Evolutionary conservation across 441 rosid species (phyloP).

Genomic region (Oxalis stricta): DNA sequence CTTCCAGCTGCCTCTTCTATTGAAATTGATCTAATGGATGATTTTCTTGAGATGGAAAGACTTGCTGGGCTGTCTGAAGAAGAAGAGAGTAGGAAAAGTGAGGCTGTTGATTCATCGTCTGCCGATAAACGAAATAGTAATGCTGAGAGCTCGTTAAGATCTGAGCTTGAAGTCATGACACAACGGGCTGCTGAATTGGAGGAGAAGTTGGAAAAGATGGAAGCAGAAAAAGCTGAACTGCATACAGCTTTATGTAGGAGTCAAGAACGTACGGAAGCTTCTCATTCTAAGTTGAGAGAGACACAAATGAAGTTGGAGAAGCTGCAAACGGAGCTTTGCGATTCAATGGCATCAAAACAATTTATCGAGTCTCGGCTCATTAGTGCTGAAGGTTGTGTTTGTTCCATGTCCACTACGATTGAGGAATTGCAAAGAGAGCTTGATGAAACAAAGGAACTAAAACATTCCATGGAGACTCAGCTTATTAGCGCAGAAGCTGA

Average conservation of each 20-base stretch:
- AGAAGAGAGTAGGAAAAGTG: constrained; percentile 19
- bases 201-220: constrained; percentile 18
- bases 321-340: constrained; percentile 33
- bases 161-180: constrained; percentile 38
- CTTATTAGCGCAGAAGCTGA: too few species aligned
- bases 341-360: constrained; percentile 34
- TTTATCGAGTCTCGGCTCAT: constrained; percentile 37
- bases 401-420: constrained; percentile 24
- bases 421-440: too few species aligned
- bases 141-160: constrained; percentile 28
- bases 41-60: constrained; percentile 93
- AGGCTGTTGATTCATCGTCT: constrained; percentile 20
- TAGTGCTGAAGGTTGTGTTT: constrained; percentile 32
- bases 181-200: constrained; percentile 33
- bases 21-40: constrained; percentile 78
- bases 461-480: too few species aligned
- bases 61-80: constrained; percentile 62
- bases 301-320: constrained; percentile 32
- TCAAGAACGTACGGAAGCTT: constrained; percentile 29
- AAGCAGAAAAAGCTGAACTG: constrained; percentile 19
- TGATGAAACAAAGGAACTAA: too few species aligned
- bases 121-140: constrained; percentile 14
- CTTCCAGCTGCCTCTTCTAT: constrained; percentile 23
- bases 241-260: constrained; percentile 34
- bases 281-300: constrained; percentile 39